Evolutionary conservation across 179 eudicot genomes (phyloP).

Genomic region (Beta lomatogona): DNA sequence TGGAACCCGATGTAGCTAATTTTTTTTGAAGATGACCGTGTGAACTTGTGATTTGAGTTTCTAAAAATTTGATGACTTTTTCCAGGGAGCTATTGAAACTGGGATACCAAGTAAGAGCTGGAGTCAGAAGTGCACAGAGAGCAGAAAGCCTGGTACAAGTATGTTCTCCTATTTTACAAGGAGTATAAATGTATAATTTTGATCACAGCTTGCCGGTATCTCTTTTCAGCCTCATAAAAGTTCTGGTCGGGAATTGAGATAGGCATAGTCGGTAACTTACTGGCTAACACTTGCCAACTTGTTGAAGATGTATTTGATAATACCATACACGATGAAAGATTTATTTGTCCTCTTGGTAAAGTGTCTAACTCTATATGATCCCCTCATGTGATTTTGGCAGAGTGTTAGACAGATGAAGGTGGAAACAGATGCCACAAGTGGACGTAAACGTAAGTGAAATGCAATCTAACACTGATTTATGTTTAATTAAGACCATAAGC

Average conservation of each 20-base stretch:
- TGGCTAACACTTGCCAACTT: background rate
- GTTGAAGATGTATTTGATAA: background rate
- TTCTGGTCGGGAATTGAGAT: background rate
- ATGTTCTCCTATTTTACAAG: slow-evolving; percentile 30
- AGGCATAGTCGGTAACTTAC: background rate
- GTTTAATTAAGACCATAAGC: background rate
- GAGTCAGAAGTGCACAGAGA: slow-evolving; percentile 78
- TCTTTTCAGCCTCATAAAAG: background rate
- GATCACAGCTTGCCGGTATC: background rate
- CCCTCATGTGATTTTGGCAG: slow-evolving; percentile 35
- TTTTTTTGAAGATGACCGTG: background rate
- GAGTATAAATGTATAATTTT: background rate
- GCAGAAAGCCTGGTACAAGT: slow-evolving; percentile 76
- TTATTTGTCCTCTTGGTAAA: background rate
- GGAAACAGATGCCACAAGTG: slow-evolving; percentile 39
- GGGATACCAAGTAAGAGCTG: slow-evolving; percentile 81
- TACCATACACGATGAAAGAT: too few species aligned
- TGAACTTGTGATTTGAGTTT: slow-evolving; percentile 1
- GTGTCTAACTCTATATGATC: background rate
- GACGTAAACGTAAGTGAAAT: slow-evolving; percentile 54
- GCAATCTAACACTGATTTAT: background rate
- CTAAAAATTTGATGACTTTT: slow-evolving; percentile 21
- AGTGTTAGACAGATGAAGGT: slow-evolving; percentile 68
- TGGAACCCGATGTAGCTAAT: background rate
- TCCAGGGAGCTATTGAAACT: slow-evolving; percentile 88